These are phyloP conservation scores for Apophysomyces sp. DNA, from an alignment of 371 early-diverging fungal species.

Conservation along the genomic window DNA sequence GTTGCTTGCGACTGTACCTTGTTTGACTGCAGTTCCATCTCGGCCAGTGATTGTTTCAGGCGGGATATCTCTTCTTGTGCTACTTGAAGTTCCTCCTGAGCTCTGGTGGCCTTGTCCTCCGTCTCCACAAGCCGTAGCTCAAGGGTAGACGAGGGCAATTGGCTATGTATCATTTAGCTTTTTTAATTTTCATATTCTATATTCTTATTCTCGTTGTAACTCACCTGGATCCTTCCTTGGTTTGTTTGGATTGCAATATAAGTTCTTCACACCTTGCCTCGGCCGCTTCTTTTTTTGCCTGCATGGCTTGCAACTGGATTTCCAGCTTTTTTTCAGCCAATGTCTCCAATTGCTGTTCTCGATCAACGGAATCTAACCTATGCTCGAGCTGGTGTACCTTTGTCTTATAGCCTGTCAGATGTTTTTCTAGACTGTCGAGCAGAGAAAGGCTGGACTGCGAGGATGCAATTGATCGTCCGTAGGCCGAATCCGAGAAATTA, in stretches of 20 bases:
- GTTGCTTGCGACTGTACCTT: constrained; percentile 27
- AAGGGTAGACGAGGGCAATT: neutral
- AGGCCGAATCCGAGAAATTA: neutral
- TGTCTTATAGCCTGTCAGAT: constrained; percentile 18
- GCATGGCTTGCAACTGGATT: constrained; percentile 29
- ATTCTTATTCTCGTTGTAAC: neutral
- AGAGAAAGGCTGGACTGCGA: constrained; percentile 1
- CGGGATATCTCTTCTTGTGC: constrained; percentile 16
- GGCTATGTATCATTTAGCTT: too few relatives aligned
- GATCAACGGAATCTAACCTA: constrained; percentile 17
- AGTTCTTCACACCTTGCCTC: constrained; percentile 16
- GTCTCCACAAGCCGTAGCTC: neutral
- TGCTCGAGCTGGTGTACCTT: constrained; percentile 17
- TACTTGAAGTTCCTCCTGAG: constrained; percentile 12
- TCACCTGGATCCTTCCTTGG: neutral
- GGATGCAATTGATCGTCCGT: neutral
- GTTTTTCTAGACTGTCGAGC: constrained; percentile 19
- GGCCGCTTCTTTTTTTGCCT: constrained; percentile 24
- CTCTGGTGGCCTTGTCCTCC: constrained; percentile 5
- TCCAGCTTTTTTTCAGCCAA: constrained; percentile 30
- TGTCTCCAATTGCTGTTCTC: constrained; percentile 19
- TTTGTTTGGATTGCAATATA: neutral
- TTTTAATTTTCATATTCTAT: neutral
- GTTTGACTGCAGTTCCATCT: constrained; percentile 28
- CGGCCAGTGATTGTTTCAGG: constrained; percentile 18